These are phyloP conservation scores for Sordaria brevicollis DNA, from an alignment of 495 filamentous ascomycete genomes.

Conservation along the genomic window DNA sequence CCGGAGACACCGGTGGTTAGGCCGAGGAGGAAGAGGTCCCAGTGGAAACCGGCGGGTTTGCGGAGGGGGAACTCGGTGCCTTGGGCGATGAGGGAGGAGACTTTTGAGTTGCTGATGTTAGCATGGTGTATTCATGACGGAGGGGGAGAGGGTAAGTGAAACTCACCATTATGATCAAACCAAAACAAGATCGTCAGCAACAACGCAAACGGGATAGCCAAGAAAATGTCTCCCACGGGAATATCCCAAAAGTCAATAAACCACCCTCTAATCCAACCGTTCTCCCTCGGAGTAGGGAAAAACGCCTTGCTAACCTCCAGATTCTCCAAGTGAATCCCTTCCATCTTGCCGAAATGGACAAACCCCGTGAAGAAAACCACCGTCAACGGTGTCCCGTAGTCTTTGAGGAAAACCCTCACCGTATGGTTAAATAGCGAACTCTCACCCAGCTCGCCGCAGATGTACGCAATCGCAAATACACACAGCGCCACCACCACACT, in stretches of 20 bases:
- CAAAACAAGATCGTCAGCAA: conserved; percentile 84
- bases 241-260: conserved; percentile 86
- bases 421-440: conserved; percentile 61
- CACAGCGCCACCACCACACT: conserved; percentile 63
- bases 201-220: conserved; percentile 81
- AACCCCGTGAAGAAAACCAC: conserved; percentile 86
- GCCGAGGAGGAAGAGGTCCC: conserved; percentile 89
- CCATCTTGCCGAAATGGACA: conserved; percentile 74
- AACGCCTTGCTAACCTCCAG: conserved; percentile 70
- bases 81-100: conserved; percentile 82
- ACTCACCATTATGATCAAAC: conserved; percentile 79
- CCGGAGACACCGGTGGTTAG: conserved; percentile 78
- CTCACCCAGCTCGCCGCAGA: conserved; percentile 57
- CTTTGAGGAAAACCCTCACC: conserved; percentile 68
- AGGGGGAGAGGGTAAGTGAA: neutral
- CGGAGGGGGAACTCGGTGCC: conserved; percentile 83
- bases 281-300: conserved; percentile 59
- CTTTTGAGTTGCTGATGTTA: conserved; percentile 26
- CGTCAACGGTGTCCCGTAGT: conserved; percentile 75
- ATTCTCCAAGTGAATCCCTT: conserved; percentile 48
- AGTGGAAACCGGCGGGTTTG: conserved; percentile 93
- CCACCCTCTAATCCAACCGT: conserved; percentile 46
- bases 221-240: conserved; percentile 60
- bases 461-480: conserved; percentile 61
- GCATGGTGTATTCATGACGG: neutral